A percentile compares a stretch with the other conserved stretches of the same genome.
Evolutionary conservation across 352 stramenopile genomes (phyloP).

Genomic region (Phytophthora multivora): DNA sequence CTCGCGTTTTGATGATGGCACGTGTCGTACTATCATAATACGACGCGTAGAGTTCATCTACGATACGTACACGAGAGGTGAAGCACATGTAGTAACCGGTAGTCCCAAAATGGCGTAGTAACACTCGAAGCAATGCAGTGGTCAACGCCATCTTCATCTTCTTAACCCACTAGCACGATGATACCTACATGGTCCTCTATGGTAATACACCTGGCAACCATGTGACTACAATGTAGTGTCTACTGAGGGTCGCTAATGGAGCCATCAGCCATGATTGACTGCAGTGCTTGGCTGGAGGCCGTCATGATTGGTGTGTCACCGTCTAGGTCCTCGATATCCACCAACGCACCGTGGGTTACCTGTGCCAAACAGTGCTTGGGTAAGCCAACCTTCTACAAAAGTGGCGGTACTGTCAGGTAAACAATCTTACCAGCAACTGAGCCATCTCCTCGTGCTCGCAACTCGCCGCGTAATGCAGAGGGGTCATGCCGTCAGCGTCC

Average conservation of each 20-base stretch:
- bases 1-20: too few relatives aligned
- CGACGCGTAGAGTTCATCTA: too few relatives aligned
- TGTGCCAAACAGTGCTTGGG: slow-evolving; percentile 18
- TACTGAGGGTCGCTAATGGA: slow-evolving; percentile 28
- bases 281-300: slow-evolving; percentile 45
- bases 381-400: slow-evolving; percentile 7
- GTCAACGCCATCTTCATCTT: slow-evolving; percentile 5
- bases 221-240: slow-evolving; percentile 11
- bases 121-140: slow-evolving; percentile 4
- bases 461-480: slow-evolving; percentile 76
- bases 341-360: slow-evolving; percentile 64
- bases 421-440: slow-evolving; percentile 53
- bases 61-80: too few relatives aligned
- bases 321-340: slow-evolving; percentile 68
- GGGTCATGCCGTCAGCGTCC: slow-evolving; percentile 82
- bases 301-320: slow-evolving; percentile 62
- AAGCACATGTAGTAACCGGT: too few relatives aligned
- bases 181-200: slow-evolving; percentile 30
- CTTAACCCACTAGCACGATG: slow-evolving; percentile 19
- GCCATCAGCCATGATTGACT: slow-evolving; percentile 49
- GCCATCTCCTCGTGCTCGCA: slow-evolving; percentile 76
- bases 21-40: too few relatives aligned
- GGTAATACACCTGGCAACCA: slow-evolving; percentile 12
- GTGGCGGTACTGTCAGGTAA: slow-evolving; percentile 15
- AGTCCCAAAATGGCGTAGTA: too few relatives aligned